Base-by-base conservation (phyloP, 2,329 filamentous ascomycete genomes). In the Cadophora luteo-olivacea region DNA sequence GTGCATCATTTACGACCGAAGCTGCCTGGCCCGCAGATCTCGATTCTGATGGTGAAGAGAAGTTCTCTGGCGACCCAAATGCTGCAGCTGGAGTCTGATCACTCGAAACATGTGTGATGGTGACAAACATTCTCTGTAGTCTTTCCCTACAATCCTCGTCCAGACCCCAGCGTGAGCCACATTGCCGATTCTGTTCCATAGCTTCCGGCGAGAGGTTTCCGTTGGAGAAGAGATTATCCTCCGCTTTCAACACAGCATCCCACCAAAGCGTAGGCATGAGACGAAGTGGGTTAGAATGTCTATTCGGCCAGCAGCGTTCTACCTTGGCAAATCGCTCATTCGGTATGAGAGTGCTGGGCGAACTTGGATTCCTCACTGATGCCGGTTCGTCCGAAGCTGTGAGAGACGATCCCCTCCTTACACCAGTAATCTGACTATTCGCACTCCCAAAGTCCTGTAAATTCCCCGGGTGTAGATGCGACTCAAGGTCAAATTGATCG, bases 231-330 rank as follows among this genome's bases (percentile, higher is more conserved):
- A 82, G 70, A 69, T 82, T 82, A 52, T 82, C 80, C 51, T 79
- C 71, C 1, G 75, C 72, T 41, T 76, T 79, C 64, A 72, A 69
- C 22, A 78, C 78, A 41, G 80, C 75, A 68, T 82, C 80, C 29
- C 76, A 75, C 81, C 81, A 83, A 4, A 83, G 69, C 11, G 71
- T 78, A 52, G 81, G 80, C 74, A 82, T 81, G 24, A 81, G 75
- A 1, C 81, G 79, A 3, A 80, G 75, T 3, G 77, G 77, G 41
- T 77, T 76, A 58, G 79, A 80, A 2, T 78, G 73, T 36, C 80
- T 78, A 60, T 78, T 79, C 22, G 80, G 72, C 81, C 81, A 83
- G 69, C 78, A 82, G 33, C 78, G 76, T 67, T 82, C 80, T 1
- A 83, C 80, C 63, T 77, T 80, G 38, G 77, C 73, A 66, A 82